Base-by-base conservation (phyloP, 768 basidiomycete genomes). In the Kockovaella imperatae region DNA sequence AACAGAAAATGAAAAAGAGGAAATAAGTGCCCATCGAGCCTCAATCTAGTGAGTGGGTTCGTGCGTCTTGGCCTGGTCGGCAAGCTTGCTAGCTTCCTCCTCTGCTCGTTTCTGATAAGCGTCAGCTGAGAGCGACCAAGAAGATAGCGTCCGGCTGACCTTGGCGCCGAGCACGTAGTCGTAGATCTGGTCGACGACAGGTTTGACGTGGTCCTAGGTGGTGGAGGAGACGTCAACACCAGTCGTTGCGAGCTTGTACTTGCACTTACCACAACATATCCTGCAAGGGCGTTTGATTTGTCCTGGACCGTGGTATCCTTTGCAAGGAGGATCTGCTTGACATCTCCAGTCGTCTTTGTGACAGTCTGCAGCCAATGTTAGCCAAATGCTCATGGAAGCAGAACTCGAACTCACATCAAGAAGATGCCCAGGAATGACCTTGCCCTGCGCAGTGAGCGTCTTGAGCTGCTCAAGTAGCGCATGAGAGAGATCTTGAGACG, bases 181-280 rank as follows among this genome's bases (percentile, higher is more conserved):
- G 56, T 67, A 63, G 28, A 67, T 59, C 45, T 67, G 63, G 44
- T 67, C 65, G 21, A 67, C 57, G 31, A 67, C 53, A 1, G 65
- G 65, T 42, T 67, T 67, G 47, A 60, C 62, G 15, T 64, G 57
- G 56, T 64, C 65, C 64, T 67, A 38, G 13, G 4, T 7, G 6
- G 4, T 31, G 10, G 10, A 6, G 7, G 10, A 21, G 30, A n/a
- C 26, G 36, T 52, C 42, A 50, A 40, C 35, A 14, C 15, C 28
- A 8, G 3, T 15, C n/a, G 15, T 0, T 2, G 18, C 15, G 7
- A 26, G 23, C 3, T 6, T 6, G 13, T 10, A 4, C 7, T 8
- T 30, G 3, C 21, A 59, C 64, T 50, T 25, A 67, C 64, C 8
- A 62, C 25, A 32, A 67, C 56, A 42, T 67, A 67, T 29, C 54